Percentiles rank a stretch among this genome's conserved stretches.
phyloP scores from a whole-genome alignment of 495 filamentous ascomycete genomes.

The Talaromyces thailandensis region DNA sequence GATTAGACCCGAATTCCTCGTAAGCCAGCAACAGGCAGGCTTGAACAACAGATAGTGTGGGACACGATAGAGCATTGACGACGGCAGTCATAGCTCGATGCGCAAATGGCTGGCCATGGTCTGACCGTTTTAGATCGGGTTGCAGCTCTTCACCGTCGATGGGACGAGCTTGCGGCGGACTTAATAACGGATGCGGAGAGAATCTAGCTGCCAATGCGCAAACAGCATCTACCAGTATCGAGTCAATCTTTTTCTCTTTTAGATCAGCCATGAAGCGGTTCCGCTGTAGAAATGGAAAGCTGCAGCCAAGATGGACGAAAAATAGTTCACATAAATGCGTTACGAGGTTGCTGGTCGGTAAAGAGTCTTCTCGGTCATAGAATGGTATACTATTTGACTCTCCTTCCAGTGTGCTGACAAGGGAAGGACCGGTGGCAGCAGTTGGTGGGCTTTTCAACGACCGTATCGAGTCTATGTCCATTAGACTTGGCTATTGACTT shows the following conservation, averaged over 20 bases:
- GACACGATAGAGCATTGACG: slow-evolving; percentile 68
- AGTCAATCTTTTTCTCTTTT: slow-evolving; percentile 68
- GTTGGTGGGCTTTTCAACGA: background rate
- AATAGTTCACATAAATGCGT: slow-evolving; percentile 67
- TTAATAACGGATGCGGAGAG: slow-evolving; percentile 57
- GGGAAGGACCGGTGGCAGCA: slow-evolving; percentile 2
- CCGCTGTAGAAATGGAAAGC: slow-evolving; percentile 68
- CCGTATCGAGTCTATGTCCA: background rate
- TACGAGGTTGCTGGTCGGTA: slow-evolving; percentile 62
- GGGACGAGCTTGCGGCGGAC: slow-evolving; percentile 37
- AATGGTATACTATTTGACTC: slow-evolving; percentile 63
- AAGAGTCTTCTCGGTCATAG: slow-evolving; percentile 62
- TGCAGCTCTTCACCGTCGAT: slow-evolving; percentile 39
- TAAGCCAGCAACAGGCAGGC: slow-evolving; percentile 75
- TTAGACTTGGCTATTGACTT: background rate
- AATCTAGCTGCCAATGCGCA: slow-evolving; percentile 77
- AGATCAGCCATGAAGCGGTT: slow-evolving; percentile 60
- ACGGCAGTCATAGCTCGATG: slow-evolving; percentile 66
- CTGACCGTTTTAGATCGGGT: slow-evolving; percentile 33
- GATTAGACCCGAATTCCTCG: slow-evolving; percentile 75
- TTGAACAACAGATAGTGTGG: slow-evolving; percentile 70
- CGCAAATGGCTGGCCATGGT: slow-evolving; percentile 60
- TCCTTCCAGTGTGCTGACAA: slow-evolving; percentile 28
- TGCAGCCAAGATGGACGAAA: slow-evolving; percentile 69
- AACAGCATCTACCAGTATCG: slow-evolving; percentile 79